These are phyloP conservation scores for Coemansia erecta DNA, from an alignment of 192 early-diverging fungal genomes.

Conservation along the genomic window DNA sequence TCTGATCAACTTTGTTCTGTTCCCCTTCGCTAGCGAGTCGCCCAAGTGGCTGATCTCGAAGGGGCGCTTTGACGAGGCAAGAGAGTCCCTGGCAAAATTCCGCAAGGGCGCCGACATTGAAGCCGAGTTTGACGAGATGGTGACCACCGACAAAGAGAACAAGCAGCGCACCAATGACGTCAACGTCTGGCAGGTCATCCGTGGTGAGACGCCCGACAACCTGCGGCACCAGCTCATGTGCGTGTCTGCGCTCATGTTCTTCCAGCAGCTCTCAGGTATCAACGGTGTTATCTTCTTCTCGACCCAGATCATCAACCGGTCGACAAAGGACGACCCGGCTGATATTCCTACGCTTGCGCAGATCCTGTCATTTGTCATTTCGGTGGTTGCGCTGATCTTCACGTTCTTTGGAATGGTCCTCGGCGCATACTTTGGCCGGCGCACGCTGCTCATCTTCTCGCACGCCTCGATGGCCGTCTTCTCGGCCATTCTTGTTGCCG, in stretches of 20 bases:
- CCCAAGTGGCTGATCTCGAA: constrained; percentile 71
- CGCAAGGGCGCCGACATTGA: constrained; percentile 60
- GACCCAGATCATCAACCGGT: constrained; percentile 74
- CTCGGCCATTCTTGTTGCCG: constrained; percentile 64
- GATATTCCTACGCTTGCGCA: constrained; percentile 53
- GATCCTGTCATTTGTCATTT: constrained; percentile 51
- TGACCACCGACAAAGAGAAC: constrained; percentile 49
- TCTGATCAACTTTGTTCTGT: constrained; percentile 56
- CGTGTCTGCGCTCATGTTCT: constrained; percentile 65
- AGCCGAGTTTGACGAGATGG: constrained; percentile 63
- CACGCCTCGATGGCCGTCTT: constrained; percentile 62
- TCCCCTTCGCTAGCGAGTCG: constrained; percentile 74
- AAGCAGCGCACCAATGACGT: constrained; percentile 33
- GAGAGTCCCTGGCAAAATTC: constrained; percentile 53
- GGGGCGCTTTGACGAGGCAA: constrained; percentile 62
- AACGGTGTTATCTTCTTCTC: constrained; percentile 85
- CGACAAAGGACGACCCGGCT: constrained; percentile 45
- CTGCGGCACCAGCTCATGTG: constrained; percentile 63
- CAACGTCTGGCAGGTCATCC: constrained; percentile 58
- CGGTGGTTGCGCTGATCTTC: constrained; percentile 46
- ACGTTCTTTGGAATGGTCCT: constrained; percentile 53
- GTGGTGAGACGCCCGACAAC: constrained; percentile 52
- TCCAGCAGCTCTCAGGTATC: constrained; percentile 84
- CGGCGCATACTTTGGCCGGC: constrained; percentile 72
- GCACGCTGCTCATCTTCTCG: constrained; percentile 67